Percentiles rank a stretch among this genome's conserved stretches.
Conservation (phyloP, 2,329 filamentous ascomycete species). For the Monilinia polystroma region DNA sequence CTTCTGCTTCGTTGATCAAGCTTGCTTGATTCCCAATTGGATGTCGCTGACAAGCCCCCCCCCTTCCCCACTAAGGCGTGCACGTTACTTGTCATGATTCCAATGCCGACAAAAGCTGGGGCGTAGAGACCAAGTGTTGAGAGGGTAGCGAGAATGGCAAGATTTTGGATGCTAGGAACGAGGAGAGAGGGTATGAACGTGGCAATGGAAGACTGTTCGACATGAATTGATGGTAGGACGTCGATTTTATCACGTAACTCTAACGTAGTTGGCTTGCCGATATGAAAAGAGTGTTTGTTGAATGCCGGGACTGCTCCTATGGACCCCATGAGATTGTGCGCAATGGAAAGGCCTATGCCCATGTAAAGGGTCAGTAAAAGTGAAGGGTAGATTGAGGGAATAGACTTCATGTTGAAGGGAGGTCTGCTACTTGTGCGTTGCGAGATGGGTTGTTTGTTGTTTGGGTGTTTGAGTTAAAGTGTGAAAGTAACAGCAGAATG, state of each 20-base stretch:
- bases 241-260: background rate
- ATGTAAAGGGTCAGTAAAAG: background rate
- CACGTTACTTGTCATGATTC: slow-evolving; percentile 9
- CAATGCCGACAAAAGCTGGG: slow-evolving; percentile 1
- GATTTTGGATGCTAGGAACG: background rate
- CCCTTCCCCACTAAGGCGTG: background rate
- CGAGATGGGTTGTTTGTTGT: background rate
- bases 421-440: background rate
- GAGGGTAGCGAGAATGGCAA: background rate
- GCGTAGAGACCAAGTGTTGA: slow-evolving; percentile 4
- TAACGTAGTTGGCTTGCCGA: background rate
- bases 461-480: background rate
- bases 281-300: background rate
- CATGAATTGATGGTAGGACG: background rate
- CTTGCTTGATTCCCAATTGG: background rate
- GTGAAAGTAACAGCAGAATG: background rate
- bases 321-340: background rate
- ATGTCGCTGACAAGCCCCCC: background rate
- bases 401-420: background rate
- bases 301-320: background rate
- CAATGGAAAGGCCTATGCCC: background rate
- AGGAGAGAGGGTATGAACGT: background rate
- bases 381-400: background rate
- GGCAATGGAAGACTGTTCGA: background rate
- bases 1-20: background rate